phyloP scores from a whole-genome alignment of 331 rosid genomes.

The Quercus tomentella region DNA sequence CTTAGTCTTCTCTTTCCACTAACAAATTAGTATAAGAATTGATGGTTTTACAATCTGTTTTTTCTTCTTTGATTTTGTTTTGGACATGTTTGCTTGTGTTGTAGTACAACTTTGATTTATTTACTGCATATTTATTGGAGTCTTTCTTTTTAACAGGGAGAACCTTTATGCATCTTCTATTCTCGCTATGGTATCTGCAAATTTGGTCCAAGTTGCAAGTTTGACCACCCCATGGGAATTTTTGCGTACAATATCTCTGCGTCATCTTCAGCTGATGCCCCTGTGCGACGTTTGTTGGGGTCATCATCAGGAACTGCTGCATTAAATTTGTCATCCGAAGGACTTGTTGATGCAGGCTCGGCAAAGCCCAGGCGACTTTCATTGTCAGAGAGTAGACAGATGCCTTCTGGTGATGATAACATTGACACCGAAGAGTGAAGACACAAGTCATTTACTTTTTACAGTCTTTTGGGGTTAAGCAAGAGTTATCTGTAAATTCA shows the following conservation, averaged over 20 bases:
- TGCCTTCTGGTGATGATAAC: constrained; percentile 68
- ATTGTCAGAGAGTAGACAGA: constrained; percentile 72
- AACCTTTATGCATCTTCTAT: constrained; percentile 91
- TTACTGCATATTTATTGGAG: constrained; percentile 24
- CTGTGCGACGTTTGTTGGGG: constrained; percentile 67
- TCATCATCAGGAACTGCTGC: constrained; percentile 75
- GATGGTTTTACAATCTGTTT: not conserved
- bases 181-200: constrained; percentile 97
- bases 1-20: no score
- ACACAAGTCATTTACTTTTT: constrained; percentile 42
- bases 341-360: constrained; percentile 71
- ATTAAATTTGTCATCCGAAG: constrained; percentile 76
- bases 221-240: constrained; percentile 94
- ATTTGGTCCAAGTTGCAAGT: constrained; percentile 99
- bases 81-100: not conserved
- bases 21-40: no score
- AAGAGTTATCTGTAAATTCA: constrained; percentile 77
- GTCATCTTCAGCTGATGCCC: constrained; percentile 57
- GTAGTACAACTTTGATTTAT: constrained; percentile 1
- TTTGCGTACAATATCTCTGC: constrained; percentile 64
- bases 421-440: constrained; percentile 74
- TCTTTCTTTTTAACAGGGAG: constrained; percentile 59
- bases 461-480: constrained; percentile 57
- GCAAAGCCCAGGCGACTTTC: constrained; percentile 70
- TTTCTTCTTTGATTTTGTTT: not conserved